These are phyloP conservation scores for Cephalotrichum gorgonifer DNA, from an alignment of 2,329 filamentous ascomycete species.

Conservation along the genomic window DNA sequence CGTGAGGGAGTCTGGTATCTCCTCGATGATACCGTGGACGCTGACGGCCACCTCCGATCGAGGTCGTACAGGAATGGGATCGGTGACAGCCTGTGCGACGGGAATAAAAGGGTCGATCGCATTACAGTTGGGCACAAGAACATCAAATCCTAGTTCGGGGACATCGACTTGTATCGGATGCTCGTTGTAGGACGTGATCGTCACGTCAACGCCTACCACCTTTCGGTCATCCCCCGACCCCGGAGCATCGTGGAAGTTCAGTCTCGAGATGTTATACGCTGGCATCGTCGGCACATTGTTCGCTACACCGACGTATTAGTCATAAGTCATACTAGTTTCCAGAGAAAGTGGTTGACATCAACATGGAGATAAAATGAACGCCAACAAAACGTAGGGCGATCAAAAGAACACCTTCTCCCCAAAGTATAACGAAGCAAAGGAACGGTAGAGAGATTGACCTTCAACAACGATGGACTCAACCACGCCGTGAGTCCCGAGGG, in stretches of 20 bases:
- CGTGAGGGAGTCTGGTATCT: conserved; percentile 65
- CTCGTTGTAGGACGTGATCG: conserved; percentile 60
- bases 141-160: conserved; percentile 72
- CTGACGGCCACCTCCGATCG: conserved; percentile 56
- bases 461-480: conserved; percentile 68
- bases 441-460: conserved; percentile 65
- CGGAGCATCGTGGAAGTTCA: conserved; percentile 68
- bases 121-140: conserved; percentile 75
- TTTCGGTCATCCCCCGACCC: conserved; percentile 35
- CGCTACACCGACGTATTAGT: conserved; percentile 35
- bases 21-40: conserved; percentile 60
- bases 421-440: conserved; percentile 50
- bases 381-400: not conserved
- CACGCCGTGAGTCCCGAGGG: conserved; percentile 66
- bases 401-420: conserved; percentile 39
- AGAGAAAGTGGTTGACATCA: not conserved
- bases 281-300: conserved; percentile 68
- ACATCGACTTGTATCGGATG: conserved; percentile 70
- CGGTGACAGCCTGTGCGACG: conserved; percentile 66
- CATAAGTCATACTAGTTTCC: not conserved
- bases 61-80: conserved; percentile 56
- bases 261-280: conserved; percentile 67
- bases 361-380: not conserved
- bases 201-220: conserved; percentile 72
- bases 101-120: conserved; percentile 62